Base-by-base conservation (phyloP, 495 filamentous ascomycete species). In the Penicillium steckii region DNA sequence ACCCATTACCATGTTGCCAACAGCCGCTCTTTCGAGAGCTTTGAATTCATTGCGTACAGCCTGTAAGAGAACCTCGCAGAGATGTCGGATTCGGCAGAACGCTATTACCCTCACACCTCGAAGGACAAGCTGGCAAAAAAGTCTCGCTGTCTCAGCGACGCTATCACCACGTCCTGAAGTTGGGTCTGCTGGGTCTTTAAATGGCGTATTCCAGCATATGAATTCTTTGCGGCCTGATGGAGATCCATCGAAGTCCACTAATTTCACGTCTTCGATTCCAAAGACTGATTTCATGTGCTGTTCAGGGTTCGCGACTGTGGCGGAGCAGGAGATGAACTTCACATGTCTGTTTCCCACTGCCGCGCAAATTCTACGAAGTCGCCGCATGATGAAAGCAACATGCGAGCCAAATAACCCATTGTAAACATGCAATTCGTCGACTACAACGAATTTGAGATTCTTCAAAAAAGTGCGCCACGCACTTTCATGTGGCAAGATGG, bases 171-270 rank as follows among this genome's bases (percentile, higher is more conserved):
- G 83, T 6, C 93, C 93, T 50, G 88, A 94, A 0, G 87, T 81
- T 9, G 91, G 90, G 67, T 97, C 94, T 7, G 75, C 74, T 1
- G 91, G 89, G 61, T 96, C 94, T 72, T 90, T 96, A 72, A 85
- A 96, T 2, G 94, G 95, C 1, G 95, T 96, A 56, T 97, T 97
- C 94, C 94, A 99, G 70, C 91, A 96, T 7, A 99, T 68, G 50
- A 97, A 97, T 64, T 96, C 91, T 61, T 99, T 99, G 22, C 90
- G 78, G 6, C 94, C 94, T 9, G 90, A 89, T 1, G 94, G 95
- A 3, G 91, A 96, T 2, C 94, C 94, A 61, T 97, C 94, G 66
- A 90, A 91, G 70, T 96, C 90, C 2, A 89, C 84, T 30, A 97
- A 63, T 50, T 78, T 80, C 8, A 96, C 87, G 25, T 83, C 70